Conservation (phyloP, 768 basidiomycete species). For the Russula emetica region DNA sequence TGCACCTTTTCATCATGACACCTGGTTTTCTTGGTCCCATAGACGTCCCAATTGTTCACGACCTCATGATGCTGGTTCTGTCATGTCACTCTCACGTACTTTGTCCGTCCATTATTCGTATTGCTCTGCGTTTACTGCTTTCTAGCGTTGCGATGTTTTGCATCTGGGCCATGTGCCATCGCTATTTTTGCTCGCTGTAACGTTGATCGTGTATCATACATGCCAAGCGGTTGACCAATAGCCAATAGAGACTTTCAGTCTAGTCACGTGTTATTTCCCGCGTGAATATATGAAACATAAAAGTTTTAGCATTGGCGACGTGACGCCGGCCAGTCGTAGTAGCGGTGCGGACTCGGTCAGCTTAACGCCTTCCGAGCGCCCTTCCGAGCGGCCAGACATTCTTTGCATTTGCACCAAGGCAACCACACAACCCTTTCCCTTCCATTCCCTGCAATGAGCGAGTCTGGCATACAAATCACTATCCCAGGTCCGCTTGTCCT, state of each 20-base stretch:
- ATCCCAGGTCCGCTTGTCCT: slow-evolving; percentile 39
- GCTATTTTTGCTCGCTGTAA: slow-evolving; percentile 17
- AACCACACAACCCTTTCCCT: not conserved
- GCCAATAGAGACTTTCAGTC: not conserved
- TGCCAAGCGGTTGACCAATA: slow-evolving; percentile 1
- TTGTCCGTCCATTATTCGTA: slow-evolving; percentile 24
- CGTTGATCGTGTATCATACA: slow-evolving; percentile 24
- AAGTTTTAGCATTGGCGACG: not conserved
- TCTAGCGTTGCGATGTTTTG: slow-evolving; percentile 23
- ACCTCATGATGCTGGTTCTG: slow-evolving; percentile 28
- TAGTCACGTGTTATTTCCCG: slow-evolving; percentile 7
- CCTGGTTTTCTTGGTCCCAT: slow-evolving; percentile 18
- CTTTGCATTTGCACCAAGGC: slow-evolving; percentile 9
- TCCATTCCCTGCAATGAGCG: slow-evolving; percentile 31
- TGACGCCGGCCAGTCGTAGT: not conserved
- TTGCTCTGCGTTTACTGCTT: slow-evolving; percentile 28
- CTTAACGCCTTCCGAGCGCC: not conserved
- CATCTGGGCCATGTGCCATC: slow-evolving; percentile 13
- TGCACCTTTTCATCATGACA: slow-evolving; percentile 24
- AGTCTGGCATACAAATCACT: slow-evolving; percentile 44
- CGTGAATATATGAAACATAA: not conserved
- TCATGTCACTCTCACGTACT: slow-evolving; percentile 25
- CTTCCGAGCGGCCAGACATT: not conserved
- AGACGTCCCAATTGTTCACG: slow-evolving; percentile 23
- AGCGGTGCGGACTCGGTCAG: not conserved